These are phyloP conservation scores for Eudorina sp. DNA, from an alignment of 139 green algal species.

Conservation along the genomic window DNA sequence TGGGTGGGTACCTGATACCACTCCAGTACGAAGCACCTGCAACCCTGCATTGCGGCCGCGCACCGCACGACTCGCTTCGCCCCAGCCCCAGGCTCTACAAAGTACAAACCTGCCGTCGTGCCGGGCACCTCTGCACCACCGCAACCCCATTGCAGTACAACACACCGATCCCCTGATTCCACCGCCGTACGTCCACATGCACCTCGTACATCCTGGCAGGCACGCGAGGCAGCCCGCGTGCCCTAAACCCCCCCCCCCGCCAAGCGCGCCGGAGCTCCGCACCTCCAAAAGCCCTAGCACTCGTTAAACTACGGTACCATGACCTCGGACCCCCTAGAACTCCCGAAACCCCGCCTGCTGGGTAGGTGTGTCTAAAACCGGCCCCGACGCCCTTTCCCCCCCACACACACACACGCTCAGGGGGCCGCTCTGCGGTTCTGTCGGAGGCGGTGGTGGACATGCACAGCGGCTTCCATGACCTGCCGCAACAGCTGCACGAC, in stretches of 20 bases:
- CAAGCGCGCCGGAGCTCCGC: too few relatives aligned
- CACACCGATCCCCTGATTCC: background rate
- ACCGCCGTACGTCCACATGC: too few relatives aligned
- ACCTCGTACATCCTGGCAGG: too few relatives aligned
- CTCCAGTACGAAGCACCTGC: too few relatives aligned
- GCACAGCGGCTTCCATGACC: conserved; percentile 12
- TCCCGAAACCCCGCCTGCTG: background rate
- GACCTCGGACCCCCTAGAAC: background rate
- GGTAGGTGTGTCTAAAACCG: too few relatives aligned
- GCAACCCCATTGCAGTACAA: background rate
- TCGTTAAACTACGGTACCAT: background rate
- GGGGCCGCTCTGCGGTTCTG: background rate
- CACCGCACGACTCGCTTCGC: too few relatives aligned
- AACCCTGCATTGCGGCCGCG: too few relatives aligned
- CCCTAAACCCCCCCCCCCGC: too few relatives aligned
- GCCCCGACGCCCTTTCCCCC: background rate
- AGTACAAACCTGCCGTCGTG: background rate
- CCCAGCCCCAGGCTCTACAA: background rate
- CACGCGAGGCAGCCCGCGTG: too few relatives aligned
- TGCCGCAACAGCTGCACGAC: conserved; percentile 39
- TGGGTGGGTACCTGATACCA: background rate
- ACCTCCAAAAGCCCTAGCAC: background rate
- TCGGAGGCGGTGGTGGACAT: conserved; percentile 38
- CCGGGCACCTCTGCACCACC: background rate
- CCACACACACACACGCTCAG: background rate